Percentiles rank a stretch among this genome's conserved stretches.
phyloP scores from a whole-genome alignment of 768 basidiomycete species.

The Russula ochroleuca region DNA sequence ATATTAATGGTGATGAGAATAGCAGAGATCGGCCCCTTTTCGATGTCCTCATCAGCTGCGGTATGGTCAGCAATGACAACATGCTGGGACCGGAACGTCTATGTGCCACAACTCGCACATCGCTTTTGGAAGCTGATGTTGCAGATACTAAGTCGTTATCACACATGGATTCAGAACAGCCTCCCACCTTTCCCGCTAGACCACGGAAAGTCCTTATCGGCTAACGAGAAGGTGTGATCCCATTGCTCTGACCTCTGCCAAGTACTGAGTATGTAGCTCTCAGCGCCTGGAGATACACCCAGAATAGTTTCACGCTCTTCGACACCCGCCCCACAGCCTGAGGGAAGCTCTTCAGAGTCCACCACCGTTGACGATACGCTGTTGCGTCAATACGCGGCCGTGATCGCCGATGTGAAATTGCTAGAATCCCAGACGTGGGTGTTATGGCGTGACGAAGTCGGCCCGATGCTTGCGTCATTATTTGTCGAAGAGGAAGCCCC shows the following conservation, averaged over 20 bases:
- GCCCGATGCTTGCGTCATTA: conserved; percentile 52
- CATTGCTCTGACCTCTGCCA: conserved; percentile 30
- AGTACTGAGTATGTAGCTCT: background rate
- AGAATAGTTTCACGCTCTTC: conserved; percentile 42
- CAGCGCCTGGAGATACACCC: conserved; percentile 5
- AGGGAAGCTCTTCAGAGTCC: conserved; percentile 51
- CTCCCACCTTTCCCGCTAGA: conserved; percentile 44
- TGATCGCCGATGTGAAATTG: conserved; percentile 61
- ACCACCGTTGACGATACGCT: conserved; percentile 58
- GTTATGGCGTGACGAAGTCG: conserved; percentile 69
- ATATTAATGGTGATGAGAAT: background rate
- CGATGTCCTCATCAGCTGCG: conserved; percentile 60
- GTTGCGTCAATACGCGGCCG: conserved; percentile 60
- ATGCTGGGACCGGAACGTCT: conserved; percentile 87
- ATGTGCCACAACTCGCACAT: conserved; percentile 73
- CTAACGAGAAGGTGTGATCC: conserved; percentile 35
- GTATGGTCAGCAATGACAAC: conserved; percentile 67
- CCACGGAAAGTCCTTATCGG: conserved; percentile 33
- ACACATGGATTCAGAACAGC: conserved; percentile 44
- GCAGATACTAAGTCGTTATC: conserved; percentile 53
- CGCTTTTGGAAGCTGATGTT: conserved; percentile 90
- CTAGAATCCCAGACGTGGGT: conserved; percentile 49
- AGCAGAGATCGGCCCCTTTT: conserved; percentile 39
- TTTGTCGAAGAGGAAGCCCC: conserved; percentile 33
- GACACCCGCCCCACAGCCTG: conserved; percentile 49